Conservation (phyloP, 805 yeast genomes). For the Yarrowia sp. region DNA sequence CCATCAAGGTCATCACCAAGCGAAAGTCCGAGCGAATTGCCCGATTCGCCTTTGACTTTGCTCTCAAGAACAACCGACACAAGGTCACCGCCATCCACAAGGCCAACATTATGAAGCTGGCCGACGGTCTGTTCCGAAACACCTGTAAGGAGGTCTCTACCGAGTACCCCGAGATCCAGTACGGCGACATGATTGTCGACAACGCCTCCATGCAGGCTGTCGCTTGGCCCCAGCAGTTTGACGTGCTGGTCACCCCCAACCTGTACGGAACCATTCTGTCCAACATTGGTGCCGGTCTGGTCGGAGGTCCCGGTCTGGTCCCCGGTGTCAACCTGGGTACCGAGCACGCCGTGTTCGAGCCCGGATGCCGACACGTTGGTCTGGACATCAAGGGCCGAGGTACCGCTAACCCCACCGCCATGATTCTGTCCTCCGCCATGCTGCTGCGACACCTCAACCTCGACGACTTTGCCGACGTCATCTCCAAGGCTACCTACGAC, state of each 20-base stretch:
- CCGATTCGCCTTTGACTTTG: constrained; percentile 95
- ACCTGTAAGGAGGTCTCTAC: constrained; percentile 88
- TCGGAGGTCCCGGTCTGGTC: constrained; percentile 98
- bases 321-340: constrained; percentile 99
- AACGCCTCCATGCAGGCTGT: constrained; percentile 99
- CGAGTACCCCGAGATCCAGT: constrained; percentile 80
- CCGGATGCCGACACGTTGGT: constrained; percentile 99
- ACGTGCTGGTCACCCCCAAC: constrained; percentile 97
- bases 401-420: constrained; percentile 97
- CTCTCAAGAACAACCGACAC: constrained; percentile 88
- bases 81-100: constrained; percentile 96
- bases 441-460: constrained; percentile 95
- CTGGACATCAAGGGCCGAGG: constrained; percentile 93
- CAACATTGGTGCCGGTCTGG: constrained; percentile 95
- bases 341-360: constrained; percentile 97
- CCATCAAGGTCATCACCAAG: constrained; percentile 92
- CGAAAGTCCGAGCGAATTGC: constrained; percentile 96
- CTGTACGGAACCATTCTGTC: constrained; percentile 97
- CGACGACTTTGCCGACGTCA: constrained; percentile 81
- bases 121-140: constrained; percentile 96
- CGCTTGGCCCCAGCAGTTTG: constrained; percentile 96
- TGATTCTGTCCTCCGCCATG: constrained; percentile 90
- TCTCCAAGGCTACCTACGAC: constrained; percentile 85
- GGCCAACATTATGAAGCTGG: constrained; percentile 98
- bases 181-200: constrained; percentile 95